A percentile compares a stretch with the other conserved stretches of the same genome.
phyloP scores from a whole-genome alignment of 305 asterid genomes.

The Fraxinus latifolia region DNA sequence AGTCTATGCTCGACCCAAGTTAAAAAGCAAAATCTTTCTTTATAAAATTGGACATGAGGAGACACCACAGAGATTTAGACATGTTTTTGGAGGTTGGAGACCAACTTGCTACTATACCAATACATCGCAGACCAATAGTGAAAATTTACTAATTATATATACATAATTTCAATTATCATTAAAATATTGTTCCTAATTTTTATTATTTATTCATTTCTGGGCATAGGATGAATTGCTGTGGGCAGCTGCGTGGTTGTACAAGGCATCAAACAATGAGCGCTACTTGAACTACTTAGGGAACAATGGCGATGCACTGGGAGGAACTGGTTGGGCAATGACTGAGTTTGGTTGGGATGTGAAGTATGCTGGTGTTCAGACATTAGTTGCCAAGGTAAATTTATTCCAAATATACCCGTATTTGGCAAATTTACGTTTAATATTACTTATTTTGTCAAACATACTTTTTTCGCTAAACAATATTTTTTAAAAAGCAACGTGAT shows the following conservation, averaged over 20 bases:
- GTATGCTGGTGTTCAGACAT: conserved; percentile 92
- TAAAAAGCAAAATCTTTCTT: neutral
- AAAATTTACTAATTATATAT: neutral
- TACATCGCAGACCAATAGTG: neutral
- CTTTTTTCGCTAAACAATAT: neutral
- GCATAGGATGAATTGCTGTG: conserved; percentile 89
- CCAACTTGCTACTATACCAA: neutral
- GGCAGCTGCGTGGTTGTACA: conserved; percentile 99
- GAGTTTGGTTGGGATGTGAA: conserved; percentile 99
- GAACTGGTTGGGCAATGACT: conserved; percentile 96
- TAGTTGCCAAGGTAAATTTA: conserved; percentile 71
- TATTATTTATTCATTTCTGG: neutral
- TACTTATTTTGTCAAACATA: neutral
- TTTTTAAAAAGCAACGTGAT: neutral
- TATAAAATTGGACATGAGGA: neutral
- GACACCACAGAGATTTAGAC: neutral
- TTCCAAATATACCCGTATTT: neutral
- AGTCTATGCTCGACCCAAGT: neutral
- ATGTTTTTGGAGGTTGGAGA: neutral
- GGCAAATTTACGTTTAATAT: neutral
- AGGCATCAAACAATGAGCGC: conserved; percentile 66
- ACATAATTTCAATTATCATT: neutral
- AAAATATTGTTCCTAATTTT: neutral
- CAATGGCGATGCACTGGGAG: conserved; percentile 87
- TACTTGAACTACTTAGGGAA: conserved; percentile 78